Evolutionary conservation across 2,329 filamentous ascomycete genomes (phyloP), one percentile per base, ranked within the genome.

Genomic region (Diaporthe ilicicola): DNA sequence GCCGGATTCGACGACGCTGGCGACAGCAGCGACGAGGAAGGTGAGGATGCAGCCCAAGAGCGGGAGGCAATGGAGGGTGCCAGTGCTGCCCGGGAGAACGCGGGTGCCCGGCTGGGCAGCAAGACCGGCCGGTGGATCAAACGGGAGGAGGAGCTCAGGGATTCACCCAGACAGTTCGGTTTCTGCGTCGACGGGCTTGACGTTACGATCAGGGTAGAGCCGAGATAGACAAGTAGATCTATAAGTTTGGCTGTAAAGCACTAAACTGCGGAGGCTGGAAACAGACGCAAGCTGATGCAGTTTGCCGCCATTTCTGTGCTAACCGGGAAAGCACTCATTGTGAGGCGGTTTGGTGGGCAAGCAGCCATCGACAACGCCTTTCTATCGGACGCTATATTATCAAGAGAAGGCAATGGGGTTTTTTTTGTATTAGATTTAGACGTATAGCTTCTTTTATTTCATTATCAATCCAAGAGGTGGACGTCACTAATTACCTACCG

Each of bases 91-190:
- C 44, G 75, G 3, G 76, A 37, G 44, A 68, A 22, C 50, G 70
- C 27, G 67, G 55, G 48, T 44, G 67, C 17, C 22, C 73, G 70
- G 55, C 65, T 19, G 44, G 53, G 70, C 15, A 75, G 77, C 46
- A 84, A 81, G 72, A 79, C 83, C 13, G 89, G 87, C 1, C 87
- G 90, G 73, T 94, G 92, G 86, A 86, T 94, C 61, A 91, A 91
- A 80, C 86, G 94, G 71, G 94, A 97, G 80, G 90, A 94, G 39
- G 92, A 95, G 80, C 85, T 98, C 68, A 88, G 88, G 70, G 92
- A 95, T 76, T 92, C 94, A 15, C 95, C 94, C 12, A 90, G 93
- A 76, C 90, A 93, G 79, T 85, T 97, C 74, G 94, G 94, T 1
- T 95, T 94, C 76, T 94, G 92, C 81, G 90, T 98, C 70, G 94